phyloP scores from a whole-genome alignment of 495 filamentous ascomycete genomes.

The Penicillium alfredii region DNA sequence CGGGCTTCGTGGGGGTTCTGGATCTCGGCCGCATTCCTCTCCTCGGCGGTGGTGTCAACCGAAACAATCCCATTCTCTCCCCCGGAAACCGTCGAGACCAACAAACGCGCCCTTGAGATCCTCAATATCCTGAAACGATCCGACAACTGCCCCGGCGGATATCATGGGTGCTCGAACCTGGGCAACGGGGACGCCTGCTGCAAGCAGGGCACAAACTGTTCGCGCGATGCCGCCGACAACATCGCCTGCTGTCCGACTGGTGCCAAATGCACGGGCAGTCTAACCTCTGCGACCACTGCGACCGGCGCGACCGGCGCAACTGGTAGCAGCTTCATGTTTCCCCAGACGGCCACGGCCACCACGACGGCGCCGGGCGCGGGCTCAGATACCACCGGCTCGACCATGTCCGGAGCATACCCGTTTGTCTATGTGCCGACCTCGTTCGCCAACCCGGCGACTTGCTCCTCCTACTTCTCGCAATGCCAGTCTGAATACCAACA shows the following conservation, averaged over 20 bases:
- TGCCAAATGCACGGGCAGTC: conserved; percentile 56
- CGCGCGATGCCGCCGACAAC: conserved; percentile 51
- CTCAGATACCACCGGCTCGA: conserved; percentile 41
- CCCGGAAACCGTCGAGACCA: conserved; percentile 20
- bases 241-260: conserved; percentile 62
- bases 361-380: conserved; percentile 23
- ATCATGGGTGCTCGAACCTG: conserved; percentile 45
- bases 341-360: conserved; percentile 27
- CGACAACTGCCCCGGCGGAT: conserved; percentile 47
- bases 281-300: conserved; percentile 27
- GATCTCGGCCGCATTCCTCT: conserved; percentile 33
- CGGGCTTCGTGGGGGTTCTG: conserved; percentile 35
- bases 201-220: conserved; percentile 45
- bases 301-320: conserved; percentile 19
- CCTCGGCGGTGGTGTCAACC: conserved; percentile 27
- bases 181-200: conserved; percentile 54
- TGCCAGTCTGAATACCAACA: conserved; percentile 59
- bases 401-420: conserved; percentile 47
- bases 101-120: conserved; percentile 31
- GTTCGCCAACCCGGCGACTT: conserved; percentile 56
- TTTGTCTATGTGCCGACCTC: conserved; percentile 63
- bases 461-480: conserved; percentile 59
- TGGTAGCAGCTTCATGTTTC: conserved; percentile 33
- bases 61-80: conserved; percentile 27
- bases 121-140: conserved; percentile 32